Conservation (phyloP, 306 rosid species). For the Ceratonia siliqua region DNA sequence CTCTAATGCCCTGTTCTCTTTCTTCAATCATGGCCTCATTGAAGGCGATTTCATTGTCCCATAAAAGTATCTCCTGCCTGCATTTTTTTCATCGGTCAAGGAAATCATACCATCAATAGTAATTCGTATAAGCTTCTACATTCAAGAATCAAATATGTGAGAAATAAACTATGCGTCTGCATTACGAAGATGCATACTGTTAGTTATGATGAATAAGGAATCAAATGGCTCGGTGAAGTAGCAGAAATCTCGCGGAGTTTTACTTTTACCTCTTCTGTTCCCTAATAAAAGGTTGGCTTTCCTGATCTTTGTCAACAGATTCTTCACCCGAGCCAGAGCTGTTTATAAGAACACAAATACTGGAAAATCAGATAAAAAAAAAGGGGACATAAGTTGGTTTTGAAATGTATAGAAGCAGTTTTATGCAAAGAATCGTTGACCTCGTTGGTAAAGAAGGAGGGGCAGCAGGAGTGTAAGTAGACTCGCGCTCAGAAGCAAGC, state of each 20-base stretch:
- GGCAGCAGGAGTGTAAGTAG: constrained; percentile 56
- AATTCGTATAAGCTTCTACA: constrained; percentile 8
- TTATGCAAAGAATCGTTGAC: constrained; percentile 28
- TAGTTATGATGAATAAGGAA: neutral
- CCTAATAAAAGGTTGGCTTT: constrained; percentile 59
- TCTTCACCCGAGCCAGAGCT: constrained; percentile 57
- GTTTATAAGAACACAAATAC: constrained; percentile 30
- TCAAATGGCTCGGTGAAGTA: constrained; percentile 3
- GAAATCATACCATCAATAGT: constrained; percentile 20
- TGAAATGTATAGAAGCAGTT: constrained; percentile 2
- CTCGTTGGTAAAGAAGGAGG: constrained; percentile 42
- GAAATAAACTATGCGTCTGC: neutral
- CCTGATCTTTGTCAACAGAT: constrained; percentile 44
- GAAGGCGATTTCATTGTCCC: constrained; percentile 71
- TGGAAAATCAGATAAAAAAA: neutral
- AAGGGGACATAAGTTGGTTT: neutral
- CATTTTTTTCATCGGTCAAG: constrained; percentile 35
- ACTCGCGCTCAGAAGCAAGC: constrained; percentile 79
- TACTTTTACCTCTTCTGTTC: constrained; percentile 69
- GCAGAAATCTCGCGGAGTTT: constrained; percentile 20
- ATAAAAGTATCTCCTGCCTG: constrained; percentile 67
- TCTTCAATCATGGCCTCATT: constrained; percentile 87
- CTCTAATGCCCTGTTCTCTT: constrained; percentile 78
- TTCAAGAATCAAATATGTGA: constrained; percentile 1
- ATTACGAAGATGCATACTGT: neutral